Evolutionary conservation across 441 rosid genomes (phyloP).

Genomic region (Omphalea diandra): DNA sequence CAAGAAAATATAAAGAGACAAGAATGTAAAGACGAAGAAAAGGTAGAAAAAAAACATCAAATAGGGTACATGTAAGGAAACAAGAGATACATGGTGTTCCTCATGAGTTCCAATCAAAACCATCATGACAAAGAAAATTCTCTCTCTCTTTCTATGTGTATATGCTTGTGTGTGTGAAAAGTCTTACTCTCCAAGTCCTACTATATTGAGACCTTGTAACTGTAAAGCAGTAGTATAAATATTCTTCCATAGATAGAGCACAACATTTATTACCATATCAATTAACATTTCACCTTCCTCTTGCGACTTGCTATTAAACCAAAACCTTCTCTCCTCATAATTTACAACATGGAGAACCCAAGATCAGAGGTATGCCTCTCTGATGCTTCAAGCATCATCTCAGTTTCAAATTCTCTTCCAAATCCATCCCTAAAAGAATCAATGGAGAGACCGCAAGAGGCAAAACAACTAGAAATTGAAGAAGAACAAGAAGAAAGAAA

Average conservation of each 20-base stretch:
- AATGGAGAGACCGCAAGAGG: background rate
- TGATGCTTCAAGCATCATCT: constrained; percentile 32
- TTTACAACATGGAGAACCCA: constrained; percentile 37
- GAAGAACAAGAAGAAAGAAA: background rate
- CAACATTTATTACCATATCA: constrained; percentile 25
- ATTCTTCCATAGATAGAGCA: constrained; percentile 21
- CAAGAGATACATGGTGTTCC: constrained; percentile 17
- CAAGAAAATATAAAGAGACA: constrained; percentile 27
- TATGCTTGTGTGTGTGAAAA: background rate
- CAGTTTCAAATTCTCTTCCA: background rate
- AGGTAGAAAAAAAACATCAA: constrained; percentile 18
- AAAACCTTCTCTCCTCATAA: background rate
- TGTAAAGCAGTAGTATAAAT: constrained; percentile 27
- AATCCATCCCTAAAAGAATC: background rate
- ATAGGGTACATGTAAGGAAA: constrained; percentile 18
- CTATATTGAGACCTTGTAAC: constrained; percentile 40
- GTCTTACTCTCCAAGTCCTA: constrained; percentile 22
- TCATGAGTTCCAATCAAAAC: constrained; percentile 31
- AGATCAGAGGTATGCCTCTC: constrained; percentile 35
- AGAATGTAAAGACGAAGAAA: constrained; percentile 28
- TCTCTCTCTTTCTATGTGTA: constrained; percentile 4
- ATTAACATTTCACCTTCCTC: constrained; percentile 27
- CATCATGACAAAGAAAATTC: constrained; percentile 14
- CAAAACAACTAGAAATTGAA: background rate
- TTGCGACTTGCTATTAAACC: constrained; percentile 28